Evolutionary conservation across 2,329 filamentous ascomycete genomes (phyloP), one percentile per base, ranked within the genome.

Genomic region (Penicillium sp.): DNA sequence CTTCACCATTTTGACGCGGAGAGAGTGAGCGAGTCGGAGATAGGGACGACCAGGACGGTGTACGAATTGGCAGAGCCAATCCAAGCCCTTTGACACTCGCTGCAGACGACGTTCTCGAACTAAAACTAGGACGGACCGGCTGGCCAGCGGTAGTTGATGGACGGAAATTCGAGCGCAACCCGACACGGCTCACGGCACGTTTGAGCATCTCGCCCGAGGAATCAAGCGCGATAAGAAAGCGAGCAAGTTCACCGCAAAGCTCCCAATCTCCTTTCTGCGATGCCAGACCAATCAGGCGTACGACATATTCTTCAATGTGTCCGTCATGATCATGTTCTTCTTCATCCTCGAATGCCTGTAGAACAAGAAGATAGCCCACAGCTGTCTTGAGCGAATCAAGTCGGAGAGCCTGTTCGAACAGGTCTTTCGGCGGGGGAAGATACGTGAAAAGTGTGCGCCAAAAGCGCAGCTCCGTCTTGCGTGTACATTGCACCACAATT

Each of bases 371-470:
- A 67, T 97, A 98, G 1, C 94, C 93, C 8, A 90, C 91, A 2
- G 93, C 94, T 5, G 93, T 98, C 70, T 97, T 97, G 43, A 98
- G 75, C 4, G 85, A 88, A 3, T 88, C 90, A 47, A 88, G 82
- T 55, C 86, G 83, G 8, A 98, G 73, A 4, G 90, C 91, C 66
- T 95, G 88, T 66, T 98, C 91, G 59, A 98, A 98, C 0, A 98
- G 78, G 57, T 93, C 87, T 60, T 90, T 85, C 4, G 91, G 88
- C 1, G 91, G 88, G 1, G 93, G 93, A 1, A 98, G 77, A 61
- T 96, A 90, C 4, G 84, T 83, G 67, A 98, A 98, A 1, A 98
- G 76, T 0, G 93, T 96, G 50, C 86, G 84, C 93, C 93, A 98
- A 47, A 89, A 95, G 35, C 91, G 83, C 6, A 95, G 83, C 65